phyloP scores from a whole-genome alignment of 257 asterid genomes.

The Cruciata laevipes region DNA sequence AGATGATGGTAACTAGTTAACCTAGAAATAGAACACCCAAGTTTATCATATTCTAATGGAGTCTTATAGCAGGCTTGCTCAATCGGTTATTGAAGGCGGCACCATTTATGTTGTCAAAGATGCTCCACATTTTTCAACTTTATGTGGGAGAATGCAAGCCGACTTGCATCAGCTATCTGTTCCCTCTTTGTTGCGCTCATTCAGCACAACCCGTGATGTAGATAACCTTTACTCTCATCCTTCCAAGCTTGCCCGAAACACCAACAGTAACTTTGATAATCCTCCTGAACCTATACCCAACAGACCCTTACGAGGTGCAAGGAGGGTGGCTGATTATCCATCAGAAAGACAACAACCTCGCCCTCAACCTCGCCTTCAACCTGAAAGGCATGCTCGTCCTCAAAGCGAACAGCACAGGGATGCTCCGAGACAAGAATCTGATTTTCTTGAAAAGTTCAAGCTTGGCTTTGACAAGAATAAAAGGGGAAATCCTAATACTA shows the following conservation, averaged over 20 bases:
- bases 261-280: neutral
- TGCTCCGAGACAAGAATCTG: conserved; percentile 24
- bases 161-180: neutral
- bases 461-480: conserved; percentile 46
- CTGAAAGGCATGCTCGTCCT: conserved; percentile 1
- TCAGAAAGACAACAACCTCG: conserved; percentile 4
- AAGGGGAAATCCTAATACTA: conserved; percentile 17
- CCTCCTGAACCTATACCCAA: conserved; percentile 18
- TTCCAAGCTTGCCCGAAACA: neutral
- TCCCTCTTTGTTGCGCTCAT: conserved; percentile 1
- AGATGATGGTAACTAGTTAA: neutral
- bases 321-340: conserved; percentile 10
- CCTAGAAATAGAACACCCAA: neutral
- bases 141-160: neutral
- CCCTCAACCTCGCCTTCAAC: neutral
- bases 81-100: neutral
- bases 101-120: neutral
- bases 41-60: neutral
- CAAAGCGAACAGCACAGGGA: conserved; percentile 7
- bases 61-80: neutral
- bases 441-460: conserved; percentile 68
- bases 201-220: conserved; percentile 12
- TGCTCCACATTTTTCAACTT: neutral
- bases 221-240: neutral
- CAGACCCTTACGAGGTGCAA: conserved; percentile 17